Percentiles rank a stretch among this genome's conserved stretches.
Conservation (phyloP, 208 protist species). For the Phytomonas sp. region DNA sequence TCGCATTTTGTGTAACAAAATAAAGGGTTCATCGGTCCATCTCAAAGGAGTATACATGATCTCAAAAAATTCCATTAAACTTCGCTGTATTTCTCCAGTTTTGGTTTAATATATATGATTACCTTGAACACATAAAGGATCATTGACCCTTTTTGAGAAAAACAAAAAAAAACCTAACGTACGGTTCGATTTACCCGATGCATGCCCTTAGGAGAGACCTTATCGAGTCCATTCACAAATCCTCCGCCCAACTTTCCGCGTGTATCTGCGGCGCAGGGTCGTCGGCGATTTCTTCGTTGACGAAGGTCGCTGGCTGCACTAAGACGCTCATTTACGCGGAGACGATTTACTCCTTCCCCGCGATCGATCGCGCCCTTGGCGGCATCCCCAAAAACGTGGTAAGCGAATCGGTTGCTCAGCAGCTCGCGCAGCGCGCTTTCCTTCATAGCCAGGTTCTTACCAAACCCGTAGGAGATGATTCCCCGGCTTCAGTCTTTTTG, state of each 20-base stretch:
- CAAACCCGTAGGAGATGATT: background rate
- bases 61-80: background rate
- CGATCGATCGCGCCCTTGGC: slow-evolving; percentile 28
- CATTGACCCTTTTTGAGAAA: background rate
- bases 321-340: slow-evolving; percentile 37
- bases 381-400: slow-evolving; percentile 31
- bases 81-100: background rate
- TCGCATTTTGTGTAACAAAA: background rate
- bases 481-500: slow-evolving; percentile 3
- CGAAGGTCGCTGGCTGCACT: slow-evolving; percentile 43
- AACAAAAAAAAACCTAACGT: background rate
- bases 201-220: slow-evolving; percentile 15
- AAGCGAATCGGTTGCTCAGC: slow-evolving; percentile 20
- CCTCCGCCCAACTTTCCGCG: slow-evolving; percentile 25
- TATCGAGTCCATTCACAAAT: slow-evolving; percentile 36
- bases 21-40: background rate
- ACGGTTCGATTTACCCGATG: background rate
- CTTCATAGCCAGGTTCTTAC: slow-evolving; percentile 9
- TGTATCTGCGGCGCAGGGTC: slow-evolving; percentile 44
- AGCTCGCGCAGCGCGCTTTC: slow-evolving; percentile 60
- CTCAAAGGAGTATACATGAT: background rate
- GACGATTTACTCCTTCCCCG: slow-evolving; percentile 27
- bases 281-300: slow-evolving; percentile 28
- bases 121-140: background rate
- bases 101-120: background rate